These are phyloP conservation scores for Fusarium vanettenii DNA, from an alignment of 2,329 filamentous ascomycete species.

Conservation along the genomic window DNA sequence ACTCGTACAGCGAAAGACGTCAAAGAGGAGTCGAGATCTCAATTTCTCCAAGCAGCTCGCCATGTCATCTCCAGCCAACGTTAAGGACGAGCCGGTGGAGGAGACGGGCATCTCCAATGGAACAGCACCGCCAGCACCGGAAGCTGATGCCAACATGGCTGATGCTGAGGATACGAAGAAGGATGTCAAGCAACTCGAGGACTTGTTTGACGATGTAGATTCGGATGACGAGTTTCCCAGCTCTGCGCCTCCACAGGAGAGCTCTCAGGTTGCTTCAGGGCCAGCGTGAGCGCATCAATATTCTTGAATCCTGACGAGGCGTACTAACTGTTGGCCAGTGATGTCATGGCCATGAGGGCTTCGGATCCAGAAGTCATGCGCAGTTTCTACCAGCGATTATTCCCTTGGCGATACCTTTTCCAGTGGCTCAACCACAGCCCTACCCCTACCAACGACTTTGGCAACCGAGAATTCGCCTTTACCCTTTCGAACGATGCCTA, in stretches of 20 bases:
- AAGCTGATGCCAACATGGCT: constrained; percentile 35
- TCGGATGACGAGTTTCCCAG: constrained; percentile 72
- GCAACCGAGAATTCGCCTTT: constrained; percentile 94
- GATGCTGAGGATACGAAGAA: constrained; percentile 50
- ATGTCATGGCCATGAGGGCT: constrained; percentile 55
- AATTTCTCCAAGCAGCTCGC: constrained; percentile 35
- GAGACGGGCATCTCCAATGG: constrained; percentile 32
- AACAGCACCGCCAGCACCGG: constrained; percentile 23
- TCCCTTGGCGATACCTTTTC: constrained; percentile 94
- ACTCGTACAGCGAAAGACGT: not conserved
- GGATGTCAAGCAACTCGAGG: constrained; percentile 64
- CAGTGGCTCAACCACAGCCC: constrained; percentile 98
- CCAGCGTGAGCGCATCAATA: constrained; percentile 53
- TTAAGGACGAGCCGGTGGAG: constrained; percentile 45
- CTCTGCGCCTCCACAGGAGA: constrained; percentile 55
- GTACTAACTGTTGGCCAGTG: constrained; percentile 41
- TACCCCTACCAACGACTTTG: constrained; percentile 87
- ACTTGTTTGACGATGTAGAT: constrained; percentile 68
- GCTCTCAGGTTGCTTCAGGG: constrained; percentile 56
- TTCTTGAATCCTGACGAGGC: not conserved
- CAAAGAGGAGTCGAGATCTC: constrained; percentile 25
- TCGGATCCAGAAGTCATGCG: constrained; percentile 88
- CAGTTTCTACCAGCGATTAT: constrained; percentile 94
- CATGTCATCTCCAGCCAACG: constrained; percentile 41
- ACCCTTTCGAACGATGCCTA: constrained; percentile 94